These are phyloP conservation scores for Epichloe brachyelytri DNA, from an alignment of 2,329 filamentous ascomycete genomes.

Conservation along the genomic window DNA sequence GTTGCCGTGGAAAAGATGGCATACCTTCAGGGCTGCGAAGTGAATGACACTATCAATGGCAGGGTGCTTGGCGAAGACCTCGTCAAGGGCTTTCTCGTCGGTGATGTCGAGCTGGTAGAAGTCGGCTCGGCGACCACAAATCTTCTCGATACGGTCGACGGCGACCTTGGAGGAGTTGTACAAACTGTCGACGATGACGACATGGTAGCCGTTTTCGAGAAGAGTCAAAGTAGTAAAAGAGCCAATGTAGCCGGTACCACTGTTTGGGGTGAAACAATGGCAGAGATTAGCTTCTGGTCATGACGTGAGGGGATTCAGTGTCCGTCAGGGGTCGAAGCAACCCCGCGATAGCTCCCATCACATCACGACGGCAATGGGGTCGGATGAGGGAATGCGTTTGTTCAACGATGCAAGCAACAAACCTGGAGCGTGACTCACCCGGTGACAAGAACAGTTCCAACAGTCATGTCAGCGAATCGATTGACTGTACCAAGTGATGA, in stretches of 20 bases:
- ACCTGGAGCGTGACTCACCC: constrained; percentile 46
- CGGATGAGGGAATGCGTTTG: neutral
- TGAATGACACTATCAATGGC: constrained; percentile 97
- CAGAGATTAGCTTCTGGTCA: constrained; percentile 9
- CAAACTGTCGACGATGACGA: constrained; percentile 90
- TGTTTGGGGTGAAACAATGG: constrained; percentile 24
- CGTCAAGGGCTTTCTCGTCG: constrained; percentile 68
- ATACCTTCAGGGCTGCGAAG: constrained; percentile 91
- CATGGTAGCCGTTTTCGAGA: constrained; percentile 87
- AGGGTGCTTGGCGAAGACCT: constrained; percentile 77
- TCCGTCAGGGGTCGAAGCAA: neutral
- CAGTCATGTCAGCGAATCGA: constrained; percentile 44
- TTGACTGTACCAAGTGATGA: neutral
- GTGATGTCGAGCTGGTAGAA: constrained; percentile 86
- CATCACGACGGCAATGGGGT: neutral
- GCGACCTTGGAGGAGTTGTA: constrained; percentile 94
- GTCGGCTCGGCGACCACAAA: constrained; percentile 72
- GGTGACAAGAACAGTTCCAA: constrained; percentile 81
- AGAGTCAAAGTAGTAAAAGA: constrained; percentile 91
- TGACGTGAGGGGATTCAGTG: neutral
- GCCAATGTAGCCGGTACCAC: constrained; percentile 97
- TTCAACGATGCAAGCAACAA: neutral
- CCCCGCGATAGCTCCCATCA: neutral
- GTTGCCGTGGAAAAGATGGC: too few species aligned
- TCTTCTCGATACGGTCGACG: constrained; percentile 87